Evolutionary conservation across 2,329 filamentous ascomycete genomes (phyloP), one percentile per base, ranked within the genome.

Genomic region (Macrophomina phaseolina): DNA sequence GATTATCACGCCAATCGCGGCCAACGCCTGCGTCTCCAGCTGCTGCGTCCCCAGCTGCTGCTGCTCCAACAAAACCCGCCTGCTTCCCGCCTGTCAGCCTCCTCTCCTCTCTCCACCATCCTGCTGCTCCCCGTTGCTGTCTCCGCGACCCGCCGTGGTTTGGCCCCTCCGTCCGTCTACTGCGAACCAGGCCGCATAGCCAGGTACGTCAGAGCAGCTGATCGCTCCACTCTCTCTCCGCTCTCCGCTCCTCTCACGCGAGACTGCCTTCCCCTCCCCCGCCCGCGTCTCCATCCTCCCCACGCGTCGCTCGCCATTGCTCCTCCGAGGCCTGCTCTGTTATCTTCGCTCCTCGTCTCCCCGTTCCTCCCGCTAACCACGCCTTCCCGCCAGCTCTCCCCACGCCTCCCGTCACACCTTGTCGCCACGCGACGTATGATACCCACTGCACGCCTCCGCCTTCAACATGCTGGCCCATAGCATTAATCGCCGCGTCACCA

Each of bases 401-500:
- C 12, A 11, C 42, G 23, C 45, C 45, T 38, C 58, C 8, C 23
- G 23, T 23, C 42, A 12, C 58, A 5, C 14, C 58, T 62, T 45
- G 58, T 48, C 58, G n/a, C 12, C 40, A 12, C 16, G 58, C n/a
- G 42, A 62, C 58, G 58, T n/a, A 62, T 62, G 58, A 38, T 32
- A 42, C 32, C 32, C 45, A 45, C 28, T 30, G 34, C 14, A 18
- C 30, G 2, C 53, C 23, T 12, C 45, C 5, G 3, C 18, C 45
- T 7, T 38, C 53, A 60, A 32, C 34, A 66, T 66, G 64, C 48
- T 60, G 14, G 46, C 64, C 18, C 64, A 60, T 66, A 60, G 53
- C 40, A 52, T 60, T 45, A 60, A 66, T 18, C 45, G 55, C 8
- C 53, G 64, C 46, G 53, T 61, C 34, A 34, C 46, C 46, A 66